Evolutionary conservation across 306 rosid species (phyloP), one percentile per base, ranked within the genome.

Genomic region (Quercus aquifolioides): DNA sequence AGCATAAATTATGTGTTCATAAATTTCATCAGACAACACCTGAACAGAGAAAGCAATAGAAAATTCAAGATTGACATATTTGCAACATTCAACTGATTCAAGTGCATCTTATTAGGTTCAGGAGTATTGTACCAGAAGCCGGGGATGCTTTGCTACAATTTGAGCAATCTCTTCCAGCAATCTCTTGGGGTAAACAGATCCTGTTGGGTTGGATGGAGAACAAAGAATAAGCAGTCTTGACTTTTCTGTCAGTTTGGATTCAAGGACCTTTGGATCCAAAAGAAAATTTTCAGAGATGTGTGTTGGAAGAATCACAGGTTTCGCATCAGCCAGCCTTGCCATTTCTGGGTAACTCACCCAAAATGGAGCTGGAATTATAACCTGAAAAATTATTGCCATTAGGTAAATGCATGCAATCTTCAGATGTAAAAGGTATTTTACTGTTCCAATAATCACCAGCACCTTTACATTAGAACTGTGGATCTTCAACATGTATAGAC

Each of bases 271-370:
- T 64, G 97, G 94, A 82, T 96, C 98, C 84, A 96, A 76, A 17
- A 93, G 92, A 85, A 96, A 96, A 79, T 93, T 75, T 23, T 90
- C 77, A 0, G 93, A 89, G 73, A 96, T 90, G 49, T 74, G 21
- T 0, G 98, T 90, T 1, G 93, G 90, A 78, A 96, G 92, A 90
- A 93, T 90, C 76, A 93, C 99, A 30, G 99, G 98, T 23, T 88
- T 89, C 62, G 98, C 99, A 76, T 96, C 98, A 52, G 99, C 98
- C 88, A 93, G 59, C 86, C 96, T 88, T 69, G 97, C 97, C 87
- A 96, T 91, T 84, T 96, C 99, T 6, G 99, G 99, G 83, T 96
- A 96, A 85, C 99, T 93, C 85, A 96, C 99, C 89, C 89, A 96
- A 81, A 80, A 96, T 81, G 99, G 99, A 77, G 97, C 99, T 7